Conservation (phyloP, 108 stramenopile genomes). For the Nitzschia inconspicua region DNA sequence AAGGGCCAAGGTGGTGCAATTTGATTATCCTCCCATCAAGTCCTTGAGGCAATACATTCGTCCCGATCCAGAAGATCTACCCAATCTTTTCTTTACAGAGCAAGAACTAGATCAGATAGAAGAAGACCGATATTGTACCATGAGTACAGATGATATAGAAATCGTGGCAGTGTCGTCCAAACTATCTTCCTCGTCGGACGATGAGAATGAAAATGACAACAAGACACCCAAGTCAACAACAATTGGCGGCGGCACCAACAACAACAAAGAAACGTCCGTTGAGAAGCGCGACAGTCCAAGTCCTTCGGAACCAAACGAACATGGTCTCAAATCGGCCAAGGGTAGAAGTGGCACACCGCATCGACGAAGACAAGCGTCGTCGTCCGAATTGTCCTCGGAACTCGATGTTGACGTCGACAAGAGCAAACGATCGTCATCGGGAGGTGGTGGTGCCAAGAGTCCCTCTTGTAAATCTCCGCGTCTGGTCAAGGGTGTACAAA, state of each 20-base stretch:
- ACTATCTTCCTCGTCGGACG: background rate
- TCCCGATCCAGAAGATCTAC: slow-evolving; percentile 50
- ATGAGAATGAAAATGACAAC: background rate
- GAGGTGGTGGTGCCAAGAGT: no score
- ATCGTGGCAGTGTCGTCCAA: slow-evolving; percentile 58
- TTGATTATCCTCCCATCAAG: slow-evolving; percentile 78
- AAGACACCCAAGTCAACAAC: background rate
- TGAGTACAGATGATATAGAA: slow-evolving; percentile 74
- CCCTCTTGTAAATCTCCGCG: slow-evolving; percentile 12
- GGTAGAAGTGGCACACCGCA: slow-evolving; percentile 23
- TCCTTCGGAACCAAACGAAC: slow-evolving; percentile 4
- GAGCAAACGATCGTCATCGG: no score
- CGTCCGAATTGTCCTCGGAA: background rate
- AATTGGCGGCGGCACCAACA: background rate
- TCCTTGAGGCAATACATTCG: slow-evolving; percentile 65
- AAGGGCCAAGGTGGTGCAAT: slow-evolving; percentile 49
- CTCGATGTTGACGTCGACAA: slow-evolving; percentile 2
- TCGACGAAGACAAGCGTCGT: slow-evolving; percentile 6
- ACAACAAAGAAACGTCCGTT: background rate
- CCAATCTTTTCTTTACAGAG: slow-evolving; percentile 70
- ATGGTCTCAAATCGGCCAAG: slow-evolving; percentile 11
- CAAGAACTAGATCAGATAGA: slow-evolving; percentile 78
- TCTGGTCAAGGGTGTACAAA: slow-evolving; percentile 53
- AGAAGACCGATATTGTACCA: slow-evolving; percentile 67
- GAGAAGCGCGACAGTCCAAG: background rate